Conservation (phyloP, 257 asterid genomes). For the Cynanchum wilfordii region DNA sequence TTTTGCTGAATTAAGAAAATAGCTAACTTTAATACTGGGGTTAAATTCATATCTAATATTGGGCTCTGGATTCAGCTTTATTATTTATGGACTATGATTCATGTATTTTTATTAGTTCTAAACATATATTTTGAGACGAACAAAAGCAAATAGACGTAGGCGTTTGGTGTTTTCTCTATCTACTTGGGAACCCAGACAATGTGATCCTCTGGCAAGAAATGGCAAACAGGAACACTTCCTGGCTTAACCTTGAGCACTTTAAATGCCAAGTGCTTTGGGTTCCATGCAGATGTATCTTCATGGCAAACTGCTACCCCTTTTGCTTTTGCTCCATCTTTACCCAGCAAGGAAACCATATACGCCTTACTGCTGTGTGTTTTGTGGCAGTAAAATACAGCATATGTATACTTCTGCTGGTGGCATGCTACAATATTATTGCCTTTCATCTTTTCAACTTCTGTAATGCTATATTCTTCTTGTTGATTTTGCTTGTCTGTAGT, state of each 20-base stretch:
- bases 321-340: conserved; percentile 57
- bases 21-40: not conserved
- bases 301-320: conserved; percentile 79
- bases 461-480: conserved; percentile 32
- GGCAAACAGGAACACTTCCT: conserved; percentile 79
- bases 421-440: conserved; percentile 48
- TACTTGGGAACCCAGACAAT: conserved; percentile 65
- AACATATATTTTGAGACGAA: not conserved
- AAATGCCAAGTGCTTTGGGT: conserved; percentile 88
- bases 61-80: not conserved
- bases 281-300: conserved; percentile 71
- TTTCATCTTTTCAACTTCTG: conserved; percentile 32
- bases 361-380: conserved; percentile 43
- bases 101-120: conserved; percentile 3
- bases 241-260: conserved; percentile 87
- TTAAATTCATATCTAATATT: not conserved
- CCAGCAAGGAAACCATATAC: conserved; percentile 46
- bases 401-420: conserved; percentile 58
- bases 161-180: conserved; percentile 1
- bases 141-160: not conserved
- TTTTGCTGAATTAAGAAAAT: not conserved
- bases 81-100: not conserved
- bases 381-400: conserved; percentile 85
- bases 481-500: conserved; percentile 24
- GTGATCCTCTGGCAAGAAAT: conserved; percentile 88